Base-by-base conservation (phyloP, 106 monocot species). In the Phalaenopsis equestris region DNA sequence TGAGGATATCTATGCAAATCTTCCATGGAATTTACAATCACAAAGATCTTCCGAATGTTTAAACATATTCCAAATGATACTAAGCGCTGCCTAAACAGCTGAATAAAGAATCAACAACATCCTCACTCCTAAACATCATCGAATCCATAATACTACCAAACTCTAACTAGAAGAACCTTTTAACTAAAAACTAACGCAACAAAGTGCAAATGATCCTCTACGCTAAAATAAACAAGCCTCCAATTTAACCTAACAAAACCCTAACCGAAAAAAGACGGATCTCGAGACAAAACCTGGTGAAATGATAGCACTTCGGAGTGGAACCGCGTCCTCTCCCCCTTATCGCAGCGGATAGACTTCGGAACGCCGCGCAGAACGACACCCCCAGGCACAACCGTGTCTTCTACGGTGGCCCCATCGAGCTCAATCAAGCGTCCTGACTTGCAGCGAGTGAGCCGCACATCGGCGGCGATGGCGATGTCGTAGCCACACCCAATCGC, bases 401-500 rank as follows among this genome's bases (percentile, higher is more conserved):
- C 93, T 16, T 77, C 78, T 3, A 46, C 38, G 9, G 18, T 72
- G 18, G 55, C 37, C 15, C 37, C 78, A 38, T 79, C 88, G 38
- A 96, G 55, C 41, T 85, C 90, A 56, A 95, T 77, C 76, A 95
- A 72, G 21, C 89, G 82, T n/a, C 81, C 83, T 8, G 79, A 24
- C 82, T 89, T 95, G 67, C 73, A 75, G 24, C n/a, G 14, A 12
- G 67, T 0, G 19, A 95, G 79, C 16, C 85, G 67, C 41, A 95
- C 55, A 79, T 95, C 93, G n/a, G 57, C 21, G 36, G 82, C n/a
- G 30, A 96, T 82, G 36, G 82, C n/a, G 30, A 96, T 82, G 72
- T 96, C 93, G 80, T 85, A 96, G 49, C 95, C 95, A 73, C 91
- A 87, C 17, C 95, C 95, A 24, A 96, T 38, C 17, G 85, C 86